Evolutionary conservation across 768 basidiomycete species (phyloP).

Genomic region (Psilocybe sp.): DNA sequence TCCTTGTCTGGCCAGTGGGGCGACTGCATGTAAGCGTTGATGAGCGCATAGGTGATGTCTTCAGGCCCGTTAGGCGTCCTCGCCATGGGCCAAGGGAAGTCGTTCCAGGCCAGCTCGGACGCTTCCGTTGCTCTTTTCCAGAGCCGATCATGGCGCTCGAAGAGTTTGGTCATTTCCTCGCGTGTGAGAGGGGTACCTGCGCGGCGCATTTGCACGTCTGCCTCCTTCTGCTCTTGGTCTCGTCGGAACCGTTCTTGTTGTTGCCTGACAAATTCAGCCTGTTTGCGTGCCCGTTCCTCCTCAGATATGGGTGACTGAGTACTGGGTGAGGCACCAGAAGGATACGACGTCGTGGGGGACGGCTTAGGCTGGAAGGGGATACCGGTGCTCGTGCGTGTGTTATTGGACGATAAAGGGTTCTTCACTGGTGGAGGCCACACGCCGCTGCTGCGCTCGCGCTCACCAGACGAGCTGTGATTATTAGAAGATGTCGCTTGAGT

Average conservation of each 20-base stretch:
- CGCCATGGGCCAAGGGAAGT: constrained; percentile 76
- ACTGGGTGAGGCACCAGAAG: constrained; percentile 21
- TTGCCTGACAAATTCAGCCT: constrained; percentile 58
- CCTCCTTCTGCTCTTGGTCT: constrained; percentile 64
- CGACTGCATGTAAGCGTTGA: constrained; percentile 63
- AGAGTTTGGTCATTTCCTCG: constrained; percentile 54
- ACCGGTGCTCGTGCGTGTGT: constrained; percentile 22
- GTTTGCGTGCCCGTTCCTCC: constrained; percentile 60
- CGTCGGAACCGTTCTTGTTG: constrained; percentile 69
- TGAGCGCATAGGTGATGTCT: constrained; percentile 53
- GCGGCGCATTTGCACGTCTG: constrained; percentile 49
- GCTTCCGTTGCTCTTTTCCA: constrained; percentile 49
- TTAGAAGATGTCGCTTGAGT: too few species aligned
- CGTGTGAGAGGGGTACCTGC: constrained; percentile 51
- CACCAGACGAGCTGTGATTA: too few species aligned
- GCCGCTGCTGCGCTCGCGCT: too few species aligned
- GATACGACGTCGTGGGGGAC: constrained; percentile 26
- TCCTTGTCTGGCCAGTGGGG: constrained; percentile 51
- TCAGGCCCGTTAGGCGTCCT: constrained; percentile 54
- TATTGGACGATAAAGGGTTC: too few species aligned
- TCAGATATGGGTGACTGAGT: constrained; percentile 28
- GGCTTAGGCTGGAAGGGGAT: constrained; percentile 24
- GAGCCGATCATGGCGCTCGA: constrained; percentile 59
- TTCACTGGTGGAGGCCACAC: too few species aligned
- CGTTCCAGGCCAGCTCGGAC: constrained; percentile 53